phyloP scores from a whole-genome alignment of 73 alveolate genomes.

The Blepharisma japonicum region DNA sequence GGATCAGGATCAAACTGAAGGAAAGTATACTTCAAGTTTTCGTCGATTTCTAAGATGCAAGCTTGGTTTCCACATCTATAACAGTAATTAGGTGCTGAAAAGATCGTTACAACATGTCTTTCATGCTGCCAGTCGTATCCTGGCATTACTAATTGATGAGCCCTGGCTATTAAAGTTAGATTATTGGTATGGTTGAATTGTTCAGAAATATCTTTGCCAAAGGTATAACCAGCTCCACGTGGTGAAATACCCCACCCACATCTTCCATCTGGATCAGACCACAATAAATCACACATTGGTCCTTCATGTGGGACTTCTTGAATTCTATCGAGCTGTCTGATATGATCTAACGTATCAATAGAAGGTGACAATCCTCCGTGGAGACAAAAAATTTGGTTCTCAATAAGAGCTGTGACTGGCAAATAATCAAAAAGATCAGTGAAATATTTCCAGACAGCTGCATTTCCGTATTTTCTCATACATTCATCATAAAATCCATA shows the following conservation, averaged over 20 bases:
- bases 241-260: slow-evolving; percentile 93
- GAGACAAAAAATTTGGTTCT: slow-evolving; percentile 87
- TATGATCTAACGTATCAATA: slow-evolving; percentile 58
- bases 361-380: slow-evolving; percentile 97
- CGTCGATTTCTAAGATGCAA: slow-evolving; percentile 62
- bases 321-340: slow-evolving; percentile 44
- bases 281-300: slow-evolving; percentile 85
- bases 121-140: slow-evolving; percentile 74
- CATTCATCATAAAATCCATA: slow-evolving; percentile 70
- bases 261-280: slow-evolving; percentile 84
- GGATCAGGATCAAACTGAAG: slow-evolving; percentile 65
- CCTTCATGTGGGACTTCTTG: slow-evolving; percentile 88
- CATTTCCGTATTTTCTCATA: slow-evolving; percentile 66
- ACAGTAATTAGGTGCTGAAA: slow-evolving; percentile 95
- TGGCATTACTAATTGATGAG: slow-evolving; percentile 80
- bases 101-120: slow-evolving; percentile 79
- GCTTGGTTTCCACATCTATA: slow-evolving; percentile 92
- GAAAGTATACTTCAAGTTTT: slow-evolving; percentile 44
- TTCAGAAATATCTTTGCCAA: slow-evolving; percentile 92
- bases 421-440: slow-evolving; percentile 67
- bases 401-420: slow-evolving; percentile 45
- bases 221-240: slow-evolving; percentile 84
- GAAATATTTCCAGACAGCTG: slow-evolving; percentile 60
- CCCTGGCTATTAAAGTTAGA: slow-evolving; percentile 63
- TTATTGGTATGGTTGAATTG: slow-evolving; percentile 70